phyloP scores from a whole-genome alignment of 176 grass and related monocot genomes.

The Pharus latifolius region DNA sequence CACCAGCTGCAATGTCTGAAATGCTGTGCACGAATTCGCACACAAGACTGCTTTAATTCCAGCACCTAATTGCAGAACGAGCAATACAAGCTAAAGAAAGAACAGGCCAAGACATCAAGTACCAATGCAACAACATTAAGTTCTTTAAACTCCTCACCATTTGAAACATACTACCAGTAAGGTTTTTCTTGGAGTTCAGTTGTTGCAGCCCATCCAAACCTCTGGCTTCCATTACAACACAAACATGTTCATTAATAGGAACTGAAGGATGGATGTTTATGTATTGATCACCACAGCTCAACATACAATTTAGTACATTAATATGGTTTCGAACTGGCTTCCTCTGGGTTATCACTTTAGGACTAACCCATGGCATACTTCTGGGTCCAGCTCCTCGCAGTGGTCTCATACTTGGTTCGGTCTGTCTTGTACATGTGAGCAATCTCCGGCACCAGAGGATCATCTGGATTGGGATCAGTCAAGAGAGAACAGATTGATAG shows the following conservation, averaged over 20 bases:
- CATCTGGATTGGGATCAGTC: conserved; percentile 67
- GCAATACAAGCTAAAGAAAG: too few species aligned
- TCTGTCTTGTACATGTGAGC: conserved; percentile 71
- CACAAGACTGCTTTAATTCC: too few species aligned
- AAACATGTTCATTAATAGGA: background rate
- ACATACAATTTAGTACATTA: too few species aligned
- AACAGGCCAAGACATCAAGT: too few species aligned
- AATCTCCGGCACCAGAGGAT: conserved; percentile 70
- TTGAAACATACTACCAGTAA: too few species aligned
- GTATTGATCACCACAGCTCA: too few species aligned
- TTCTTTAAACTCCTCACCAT: too few species aligned
- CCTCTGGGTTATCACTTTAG: background rate
- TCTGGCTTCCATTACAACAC: background rate
- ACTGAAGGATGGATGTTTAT: too few species aligned
- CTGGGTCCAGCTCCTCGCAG: conserved; percentile 72
- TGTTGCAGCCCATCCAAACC: background rate
- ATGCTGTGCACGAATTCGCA: too few species aligned
- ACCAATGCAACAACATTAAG: too few species aligned
- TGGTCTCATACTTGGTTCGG: conserved; percentile 52
- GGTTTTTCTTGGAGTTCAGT: background rate
- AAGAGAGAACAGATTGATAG: conserved; percentile 66
- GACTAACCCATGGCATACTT: conserved; percentile 67
- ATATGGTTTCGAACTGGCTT: background rate
- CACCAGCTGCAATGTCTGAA: too few species aligned
- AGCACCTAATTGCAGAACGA: too few species aligned